Percentiles rank a stretch among this genome's conserved stretches.
These are phyloP conservation scores for Metarhizium sp. DNA, from an alignment of 2,329 filamentous ascomycete genomes.

Conservation along the genomic window DNA sequence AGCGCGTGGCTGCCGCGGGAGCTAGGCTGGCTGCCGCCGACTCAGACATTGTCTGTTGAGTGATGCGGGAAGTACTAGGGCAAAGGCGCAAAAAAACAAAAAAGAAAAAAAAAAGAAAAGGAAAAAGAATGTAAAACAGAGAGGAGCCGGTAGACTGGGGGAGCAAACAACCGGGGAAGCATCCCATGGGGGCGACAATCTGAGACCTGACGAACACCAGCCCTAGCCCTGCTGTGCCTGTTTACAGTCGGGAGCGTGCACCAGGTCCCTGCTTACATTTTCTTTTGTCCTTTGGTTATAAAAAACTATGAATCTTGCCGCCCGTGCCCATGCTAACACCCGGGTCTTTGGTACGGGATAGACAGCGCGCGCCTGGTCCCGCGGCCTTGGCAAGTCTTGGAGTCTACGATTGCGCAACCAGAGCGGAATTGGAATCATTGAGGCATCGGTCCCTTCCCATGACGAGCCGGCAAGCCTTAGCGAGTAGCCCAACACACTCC, in stretches of 20 bases:
- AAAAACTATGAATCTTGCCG: too few relatives aligned
- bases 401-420: not conserved
- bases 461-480: not conserved
- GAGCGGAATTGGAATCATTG: not conserved
- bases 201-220: not conserved
- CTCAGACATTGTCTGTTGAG: not conserved
- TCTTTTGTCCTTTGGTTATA: not conserved
- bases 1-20: not conserved
- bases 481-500: not conserved
- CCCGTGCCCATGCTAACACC: too few relatives aligned
- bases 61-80: not conserved
- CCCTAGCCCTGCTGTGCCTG: not conserved
- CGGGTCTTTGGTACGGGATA: not conserved
- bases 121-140: not conserved
- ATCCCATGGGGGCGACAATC: constrained; percentile 1
- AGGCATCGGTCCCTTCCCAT: not conserved
- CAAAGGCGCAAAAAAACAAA: not conserved
- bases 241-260: too few relatives aligned
- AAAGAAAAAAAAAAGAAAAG: not conserved
- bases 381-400: not conserved
- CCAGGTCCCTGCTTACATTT: not conserved
- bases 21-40: not conserved
- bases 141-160: not conserved
- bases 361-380: not conserved
- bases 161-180: constrained; percentile 1